phyloP scores from a whole-genome alignment of 768 basidiomycete species.

The Kwoniella heveanensis region DNA sequence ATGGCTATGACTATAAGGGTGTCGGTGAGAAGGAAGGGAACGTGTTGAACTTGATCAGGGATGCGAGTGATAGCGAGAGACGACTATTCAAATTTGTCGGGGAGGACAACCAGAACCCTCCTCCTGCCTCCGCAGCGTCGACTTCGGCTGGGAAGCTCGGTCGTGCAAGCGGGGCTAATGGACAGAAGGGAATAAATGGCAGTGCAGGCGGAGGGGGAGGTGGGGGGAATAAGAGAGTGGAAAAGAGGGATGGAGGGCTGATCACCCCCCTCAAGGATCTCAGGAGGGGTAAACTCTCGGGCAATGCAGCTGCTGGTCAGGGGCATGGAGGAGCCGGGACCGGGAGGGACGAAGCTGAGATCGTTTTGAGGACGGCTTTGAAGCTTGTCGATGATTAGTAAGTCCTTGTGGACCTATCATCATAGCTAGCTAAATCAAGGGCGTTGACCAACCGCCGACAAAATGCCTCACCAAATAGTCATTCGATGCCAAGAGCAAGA shows the following conservation, averaged over 20 bases:
- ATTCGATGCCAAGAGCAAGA: conserved; percentile 51
- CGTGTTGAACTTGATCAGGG: conserved; percentile 45
- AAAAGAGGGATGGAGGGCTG: conserved; percentile 48
- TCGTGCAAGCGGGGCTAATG: no score
- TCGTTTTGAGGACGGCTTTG: conserved; percentile 45
- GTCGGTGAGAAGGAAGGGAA: conserved; percentile 7
- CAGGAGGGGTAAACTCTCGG: conserved; percentile 3
- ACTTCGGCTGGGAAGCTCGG: no score
- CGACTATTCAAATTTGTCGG: conserved; percentile 53
- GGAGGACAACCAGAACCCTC: conserved; percentile 19
- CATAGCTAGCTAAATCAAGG: no score
- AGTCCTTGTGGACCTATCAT: conserved; percentile 36
- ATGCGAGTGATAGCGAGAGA: conserved; percentile 46
- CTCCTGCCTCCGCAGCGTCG: no score
- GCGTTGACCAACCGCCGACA: no score
- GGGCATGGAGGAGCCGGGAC: neutral
- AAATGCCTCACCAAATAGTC: no score
- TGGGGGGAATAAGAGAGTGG: conserved; percentile 44
- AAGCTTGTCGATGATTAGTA: conserved; percentile 55
- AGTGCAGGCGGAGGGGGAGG: conserved; percentile 11
- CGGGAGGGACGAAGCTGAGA: conserved; percentile 38
- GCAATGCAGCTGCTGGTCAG: neutral
- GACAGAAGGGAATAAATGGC: no score
- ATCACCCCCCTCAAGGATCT: conserved; percentile 46
- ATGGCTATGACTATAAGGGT: neutral